phyloP scores from a whole-genome alignment of 331 rosid genomes.

The Pyracantha coccinea region DNA sequence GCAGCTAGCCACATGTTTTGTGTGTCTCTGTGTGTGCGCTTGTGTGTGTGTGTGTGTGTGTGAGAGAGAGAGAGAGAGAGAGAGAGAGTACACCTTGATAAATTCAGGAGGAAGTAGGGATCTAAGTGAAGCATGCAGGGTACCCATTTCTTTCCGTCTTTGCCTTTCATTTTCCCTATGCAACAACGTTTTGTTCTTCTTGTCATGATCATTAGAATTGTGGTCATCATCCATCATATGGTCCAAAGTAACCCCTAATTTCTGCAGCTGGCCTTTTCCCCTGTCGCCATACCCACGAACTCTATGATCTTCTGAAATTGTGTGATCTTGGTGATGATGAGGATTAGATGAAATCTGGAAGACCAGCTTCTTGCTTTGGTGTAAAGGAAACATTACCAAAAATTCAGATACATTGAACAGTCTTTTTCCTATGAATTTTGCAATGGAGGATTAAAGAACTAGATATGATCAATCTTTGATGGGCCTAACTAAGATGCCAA shows the following conservation, averaged over 20 bases:
- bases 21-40: not conserved
- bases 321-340: conserved; percentile 28
- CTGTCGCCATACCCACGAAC: conserved; percentile 22
- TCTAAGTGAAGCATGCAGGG: conserved; percentile 29
- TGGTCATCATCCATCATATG: not conserved
- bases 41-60: not conserved
- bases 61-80: not conserved
- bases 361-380: conserved; percentile 55
- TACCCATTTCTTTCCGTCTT: conserved; percentile 45
- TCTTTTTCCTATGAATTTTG: not conserved
- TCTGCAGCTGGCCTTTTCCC: conserved; percentile 9
- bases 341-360: conserved; percentile 42
- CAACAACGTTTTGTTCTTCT: conserved; percentile 21
- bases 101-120: conserved; percentile 39
- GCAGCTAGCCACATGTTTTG: not conserved
- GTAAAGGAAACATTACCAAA: conserved; percentile 50
- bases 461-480: conserved; percentile 19
- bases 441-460: conserved; percentile 12
- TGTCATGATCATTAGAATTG: conserved; percentile 1
- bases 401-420: not conserved
- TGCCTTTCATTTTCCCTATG: conserved; percentile 41
- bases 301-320: conserved; percentile 40
- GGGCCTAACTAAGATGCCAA: conserved; percentile 13
- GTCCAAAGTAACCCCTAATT: not conserved
- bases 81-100: conserved; percentile 22